Conservation (phyloP, 495 filamentous ascomycete species). For the Xylaria longipes region DNA sequence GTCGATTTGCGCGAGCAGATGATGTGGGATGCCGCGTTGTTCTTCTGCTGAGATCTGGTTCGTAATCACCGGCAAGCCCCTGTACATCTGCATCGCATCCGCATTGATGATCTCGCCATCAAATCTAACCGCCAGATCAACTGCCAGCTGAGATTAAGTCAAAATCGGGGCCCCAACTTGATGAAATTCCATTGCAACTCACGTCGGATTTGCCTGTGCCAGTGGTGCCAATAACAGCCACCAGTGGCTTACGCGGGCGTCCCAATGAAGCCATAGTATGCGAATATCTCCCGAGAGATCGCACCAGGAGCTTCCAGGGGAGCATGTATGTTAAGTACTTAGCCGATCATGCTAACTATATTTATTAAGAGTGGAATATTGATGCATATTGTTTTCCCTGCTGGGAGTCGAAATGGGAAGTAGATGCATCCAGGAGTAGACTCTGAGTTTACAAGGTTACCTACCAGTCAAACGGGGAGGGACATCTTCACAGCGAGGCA, state of each 20-base stretch:
- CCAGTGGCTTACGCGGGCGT: conserved; percentile 61
- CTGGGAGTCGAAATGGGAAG: neutral
- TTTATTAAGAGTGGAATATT: neutral
- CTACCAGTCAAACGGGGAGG: neutral
- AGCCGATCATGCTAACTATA: neutral
- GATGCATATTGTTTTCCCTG: neutral
- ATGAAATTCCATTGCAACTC: conserved; percentile 30
- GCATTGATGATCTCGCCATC: conserved; percentile 98
- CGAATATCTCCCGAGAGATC: conserved; percentile 17
- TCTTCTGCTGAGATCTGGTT: conserved; percentile 85
- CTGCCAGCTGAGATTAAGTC: conserved; percentile 73
- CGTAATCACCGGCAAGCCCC: conserved; percentile 90
- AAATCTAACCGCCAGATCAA: conserved; percentile 81
- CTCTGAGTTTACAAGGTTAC: no score
- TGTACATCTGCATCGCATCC: conserved; percentile 99
- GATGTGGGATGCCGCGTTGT: conserved; percentile 82
- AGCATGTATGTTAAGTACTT: conserved; percentile 7
- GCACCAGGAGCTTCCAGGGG: neutral
- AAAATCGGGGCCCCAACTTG: neutral
- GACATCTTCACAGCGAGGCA: no score
- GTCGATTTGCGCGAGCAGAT: conserved; percentile 79
- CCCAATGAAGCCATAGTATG: conserved; percentile 19
- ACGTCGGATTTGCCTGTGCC: conserved; percentile 99
- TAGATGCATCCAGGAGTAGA: neutral
- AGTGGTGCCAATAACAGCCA: conserved; percentile 89